Evolutionary conservation across 225 moss, liverwort and hornwort genomes (phyloP).

Genomic region (Bryum argenteum): DNA sequence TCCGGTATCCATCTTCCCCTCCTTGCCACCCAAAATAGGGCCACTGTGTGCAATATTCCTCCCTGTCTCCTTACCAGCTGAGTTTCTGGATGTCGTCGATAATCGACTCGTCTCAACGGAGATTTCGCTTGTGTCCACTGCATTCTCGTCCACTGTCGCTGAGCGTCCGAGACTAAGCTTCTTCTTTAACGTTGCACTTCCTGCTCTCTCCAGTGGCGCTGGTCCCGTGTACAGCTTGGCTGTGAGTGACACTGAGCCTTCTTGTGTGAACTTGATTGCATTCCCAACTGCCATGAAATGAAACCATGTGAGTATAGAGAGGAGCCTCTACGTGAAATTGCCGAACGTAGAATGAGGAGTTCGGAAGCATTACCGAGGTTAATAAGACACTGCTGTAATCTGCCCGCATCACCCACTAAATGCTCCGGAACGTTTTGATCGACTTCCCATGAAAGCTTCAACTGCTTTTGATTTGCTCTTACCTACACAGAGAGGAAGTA

Average conservation of each 20-base stretch:
- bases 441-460: slow-evolving; percentile 86
- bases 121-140: slow-evolving; percentile 59
- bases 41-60: slow-evolving; percentile 31
- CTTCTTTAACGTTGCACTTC: slow-evolving; percentile 36
- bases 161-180: slow-evolving; percentile 33
- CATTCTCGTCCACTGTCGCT: slow-evolving; percentile 33
- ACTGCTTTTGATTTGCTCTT: slow-evolving; percentile 84
- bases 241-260: slow-evolving; percentile 72
- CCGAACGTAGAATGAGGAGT: neutral
- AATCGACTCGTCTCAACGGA: slow-evolving; percentile 49
- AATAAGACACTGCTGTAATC: slow-evolving; percentile 91
- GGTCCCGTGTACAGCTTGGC: slow-evolving; percentile 65
- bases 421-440: slow-evolving; percentile 70
- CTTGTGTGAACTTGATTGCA: slow-evolving; percentile 85
- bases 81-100: slow-evolving; percentile 27
- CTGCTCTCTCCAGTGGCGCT: slow-evolving; percentile 45
- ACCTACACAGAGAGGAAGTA: slow-evolving; percentile 51
- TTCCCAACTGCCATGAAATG: slow-evolving; percentile 72
- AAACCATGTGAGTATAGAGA: slow-evolving; percentile 14
- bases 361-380: slow-evolving; percentile 62
- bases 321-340: neutral
- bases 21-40: slow-evolving; percentile 33
- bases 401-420: slow-evolving; percentile 82
- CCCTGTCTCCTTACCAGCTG: slow-evolving; percentile 45
- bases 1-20: slow-evolving; percentile 32